phyloP scores from a whole-genome alignment of 177 flowering plant genomes.

The Vitis hybrid region DNA sequence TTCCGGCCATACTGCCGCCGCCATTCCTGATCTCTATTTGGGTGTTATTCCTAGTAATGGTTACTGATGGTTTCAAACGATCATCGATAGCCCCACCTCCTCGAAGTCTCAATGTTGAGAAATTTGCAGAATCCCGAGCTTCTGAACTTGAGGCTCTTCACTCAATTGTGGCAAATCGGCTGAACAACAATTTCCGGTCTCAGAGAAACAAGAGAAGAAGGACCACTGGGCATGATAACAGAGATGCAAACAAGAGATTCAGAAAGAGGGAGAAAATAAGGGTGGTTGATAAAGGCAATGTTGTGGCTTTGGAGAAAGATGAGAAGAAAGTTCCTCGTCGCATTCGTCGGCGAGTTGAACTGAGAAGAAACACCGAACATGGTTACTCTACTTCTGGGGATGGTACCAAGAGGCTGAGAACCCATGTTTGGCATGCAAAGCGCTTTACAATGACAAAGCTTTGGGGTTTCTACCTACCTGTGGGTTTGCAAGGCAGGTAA shows the following conservation, averaged over 20 bases:
- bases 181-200: slow-evolving; percentile 57
- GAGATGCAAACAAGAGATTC: slow-evolving; percentile 32
- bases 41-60: too few species aligned
- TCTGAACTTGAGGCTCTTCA: slow-evolving; percentile 72
- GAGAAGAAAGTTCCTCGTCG: slow-evolving; percentile 46
- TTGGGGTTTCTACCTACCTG: slow-evolving; percentile 89
- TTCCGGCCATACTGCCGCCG: too few species aligned
- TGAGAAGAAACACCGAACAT: slow-evolving; percentile 44
- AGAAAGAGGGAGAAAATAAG: slow-evolving; percentile 37
- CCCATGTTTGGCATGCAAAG: slow-evolving; percentile 95
- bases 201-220: slow-evolving; percentile 70
- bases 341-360: slow-evolving; percentile 56
- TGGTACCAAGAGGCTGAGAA: slow-evolving; percentile 88
- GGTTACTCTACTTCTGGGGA: slow-evolving; percentile 71
- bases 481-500: slow-evolving; percentile 83
- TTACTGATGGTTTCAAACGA: too few species aligned
- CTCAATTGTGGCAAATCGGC: slow-evolving; percentile 43
- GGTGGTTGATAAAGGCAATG: slow-evolving; percentile 12
- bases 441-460: slow-evolving; percentile 72
- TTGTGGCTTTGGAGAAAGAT: slow-evolving; percentile 21
- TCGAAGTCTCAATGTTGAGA: slow-evolving; percentile 53
- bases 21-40: too few species aligned
- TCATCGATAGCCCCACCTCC: slow-evolving; percentile 40
- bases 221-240: slow-evolving; percentile 59
- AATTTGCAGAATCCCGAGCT: slow-evolving; percentile 67